A percentile compares a stretch with the other conserved stretches of the same genome.
These are phyloP conservation scores for Xenoacremonium recifei DNA, from an alignment of 2,329 filamentous ascomycete genomes.

Conservation along the genomic window DNA sequence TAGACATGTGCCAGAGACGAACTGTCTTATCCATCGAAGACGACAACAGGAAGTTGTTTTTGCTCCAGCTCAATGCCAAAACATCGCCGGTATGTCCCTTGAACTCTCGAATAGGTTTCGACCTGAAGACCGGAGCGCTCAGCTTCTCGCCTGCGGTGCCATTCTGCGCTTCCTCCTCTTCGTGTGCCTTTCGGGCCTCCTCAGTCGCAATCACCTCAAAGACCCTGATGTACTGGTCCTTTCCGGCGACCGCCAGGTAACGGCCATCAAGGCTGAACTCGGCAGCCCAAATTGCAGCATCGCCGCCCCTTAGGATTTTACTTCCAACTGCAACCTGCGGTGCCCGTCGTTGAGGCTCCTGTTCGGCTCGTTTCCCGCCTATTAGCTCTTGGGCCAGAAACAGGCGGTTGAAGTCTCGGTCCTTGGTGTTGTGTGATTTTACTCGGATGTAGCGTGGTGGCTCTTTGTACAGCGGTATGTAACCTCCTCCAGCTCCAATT, in stretches of 20 bases:
- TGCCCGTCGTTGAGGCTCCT: slow-evolving; percentile 26
- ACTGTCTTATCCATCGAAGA: slow-evolving; percentile 99
- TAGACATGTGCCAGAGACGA: slow-evolving; percentile 85
- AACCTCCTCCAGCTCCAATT: slow-evolving; percentile 66
- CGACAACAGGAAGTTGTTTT: slow-evolving; percentile 95
- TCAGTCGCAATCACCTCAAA: slow-evolving; percentile 84
- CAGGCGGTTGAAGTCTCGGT: slow-evolving; percentile 77
- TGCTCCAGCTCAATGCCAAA: slow-evolving; percentile 94
- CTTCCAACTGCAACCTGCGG: slow-evolving; percentile 39
- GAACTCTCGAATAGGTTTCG: slow-evolving; percentile 76
- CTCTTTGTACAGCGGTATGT: slow-evolving; percentile 82
- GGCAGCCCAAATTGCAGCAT: slow-evolving; percentile 87
- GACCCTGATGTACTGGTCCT: slow-evolving; percentile 80
- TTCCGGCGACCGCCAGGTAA: slow-evolving; percentile 88
- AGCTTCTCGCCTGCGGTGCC: slow-evolving; percentile 55
- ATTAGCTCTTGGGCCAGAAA: slow-evolving; percentile 91
- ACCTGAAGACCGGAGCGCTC: slow-evolving; percentile 86
- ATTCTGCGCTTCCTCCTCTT: slow-evolving; percentile 54
- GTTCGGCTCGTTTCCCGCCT: slow-evolving; percentile 47
- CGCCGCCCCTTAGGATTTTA: slow-evolving; percentile 44
- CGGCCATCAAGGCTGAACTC: slow-evolving; percentile 91
- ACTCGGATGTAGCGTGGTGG: slow-evolving; percentile 91
- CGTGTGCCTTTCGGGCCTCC: slow-evolving; percentile 73
- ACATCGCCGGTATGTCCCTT: slow-evolving; percentile 82
- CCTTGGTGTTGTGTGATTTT: slow-evolving; percentile 75